These are phyloP conservation scores for Rubroshorea leprosula DNA, from an alignment of 345 rosid genomes.

Conservation along the genomic window DNA sequence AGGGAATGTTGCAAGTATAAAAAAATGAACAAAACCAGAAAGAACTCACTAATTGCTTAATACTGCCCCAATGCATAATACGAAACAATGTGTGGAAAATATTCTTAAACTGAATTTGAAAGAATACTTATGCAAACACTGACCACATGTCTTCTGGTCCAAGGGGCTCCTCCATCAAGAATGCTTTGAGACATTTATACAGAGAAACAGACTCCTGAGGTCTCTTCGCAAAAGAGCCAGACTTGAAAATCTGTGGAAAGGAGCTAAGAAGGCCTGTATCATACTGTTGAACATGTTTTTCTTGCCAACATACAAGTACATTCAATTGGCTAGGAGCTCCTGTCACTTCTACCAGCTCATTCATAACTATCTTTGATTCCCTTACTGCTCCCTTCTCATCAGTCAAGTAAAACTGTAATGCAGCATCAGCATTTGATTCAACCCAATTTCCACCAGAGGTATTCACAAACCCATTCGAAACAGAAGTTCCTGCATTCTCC, in stretches of 20 bases:
- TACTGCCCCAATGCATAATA: not conserved
- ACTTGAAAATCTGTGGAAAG: slow-evolving; percentile 70
- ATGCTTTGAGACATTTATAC: slow-evolving; percentile 92
- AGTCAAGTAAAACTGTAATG: slow-evolving; percentile 52
- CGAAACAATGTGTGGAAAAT: not conserved
- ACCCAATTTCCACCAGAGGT: slow-evolving; percentile 30
- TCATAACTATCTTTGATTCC: slow-evolving; percentile 44
- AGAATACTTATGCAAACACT: slow-evolving; percentile 27
- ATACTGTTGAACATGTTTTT: slow-evolving; percentile 50
- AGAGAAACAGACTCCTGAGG: slow-evolving; percentile 81
- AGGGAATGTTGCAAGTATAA: no score
- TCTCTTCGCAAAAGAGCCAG: slow-evolving; percentile 51
- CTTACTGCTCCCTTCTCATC: slow-evolving; percentile 58
- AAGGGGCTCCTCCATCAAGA: slow-evolving; percentile 94
- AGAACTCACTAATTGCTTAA: not conserved
- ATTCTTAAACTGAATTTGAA: slow-evolving; percentile 11
- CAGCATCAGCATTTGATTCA: slow-evolving; percentile 43
- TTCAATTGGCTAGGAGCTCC: slow-evolving; percentile 39
- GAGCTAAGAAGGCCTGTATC: slow-evolving; percentile 52
- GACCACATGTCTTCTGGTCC: slow-evolving; percentile 99
- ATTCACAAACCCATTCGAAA: slow-evolving; percentile 27
- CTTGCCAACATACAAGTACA: slow-evolving; percentile 76
- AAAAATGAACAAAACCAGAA: no score
- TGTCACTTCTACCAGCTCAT: slow-evolving; percentile 43
- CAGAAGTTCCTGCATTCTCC: slow-evolving; percentile 27